Evolutionary conservation across 192 early-diverging fungal genomes (phyloP), one percentile per base, ranked within the genome.

Genomic region (Backusella parvicylindrica): DNA sequence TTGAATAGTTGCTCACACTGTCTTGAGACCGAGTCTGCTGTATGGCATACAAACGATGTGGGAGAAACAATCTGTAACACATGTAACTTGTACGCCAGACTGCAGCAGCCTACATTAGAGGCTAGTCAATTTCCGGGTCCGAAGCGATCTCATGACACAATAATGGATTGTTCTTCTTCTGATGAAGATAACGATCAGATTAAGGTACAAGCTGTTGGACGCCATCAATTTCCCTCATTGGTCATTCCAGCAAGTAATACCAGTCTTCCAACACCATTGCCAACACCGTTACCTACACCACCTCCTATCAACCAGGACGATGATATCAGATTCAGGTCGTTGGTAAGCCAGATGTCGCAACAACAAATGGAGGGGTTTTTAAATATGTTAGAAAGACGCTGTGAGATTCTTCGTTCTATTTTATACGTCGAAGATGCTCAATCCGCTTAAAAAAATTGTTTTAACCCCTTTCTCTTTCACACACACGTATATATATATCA

Each of bases 61-160:
- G 91, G 91, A 28, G 84, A 91, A 79, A 88, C 91, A 1, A 90
- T 94, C 33, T 95, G 93, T 82, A 95, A 95, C 74, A 92, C 93
- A 0, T 95, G 93, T 75, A 90, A 91, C 3, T 73, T 98, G 21
- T 99, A 96, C 80, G 95, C 91, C 80, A 98, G 97, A 81, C 89
- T 99, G 50, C 97, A 99, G 78, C 88, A 94, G 21, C 12, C 53
- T 60, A 60, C 36, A 37, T 68, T 36, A 37, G n/a, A 37, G 8
- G 32, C 32, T 68, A 68, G 35, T 68, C 66, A 68, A 37, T 68
- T 36, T 33, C 21, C 33, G 53, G 53, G 53, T 60, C 53, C 53
- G 53, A 60, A 60, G 53, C 21, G 53, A 68, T 36, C 66, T 68
- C 32, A 37, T 68, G 66, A 36, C 23, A 16, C 31, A 66, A 67